These are phyloP conservation scores for Hyphopichia homilentoma DNA, from an alignment of 805 yeast genomes.

Conservation along the genomic window DNA sequence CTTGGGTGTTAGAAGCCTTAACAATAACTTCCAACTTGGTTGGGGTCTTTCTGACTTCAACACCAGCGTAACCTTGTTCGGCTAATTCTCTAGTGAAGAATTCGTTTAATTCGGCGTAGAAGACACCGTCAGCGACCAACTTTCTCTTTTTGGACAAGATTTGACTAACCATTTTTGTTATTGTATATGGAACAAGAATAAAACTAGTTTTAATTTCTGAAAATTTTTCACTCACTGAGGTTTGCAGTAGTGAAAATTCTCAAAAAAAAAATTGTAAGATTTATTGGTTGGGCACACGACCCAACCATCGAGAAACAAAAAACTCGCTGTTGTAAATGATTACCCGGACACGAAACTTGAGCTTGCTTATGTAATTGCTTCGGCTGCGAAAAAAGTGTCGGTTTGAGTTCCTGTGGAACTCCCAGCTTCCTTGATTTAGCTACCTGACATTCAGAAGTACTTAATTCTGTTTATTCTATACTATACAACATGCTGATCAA, in stretches of 20 bases:
- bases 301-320: too few species aligned
- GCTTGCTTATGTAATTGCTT: too few species aligned
- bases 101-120: slow-evolving; percentile 99
- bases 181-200: slow-evolving; percentile 2
- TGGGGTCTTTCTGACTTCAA: slow-evolving; percentile 98
- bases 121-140: slow-evolving; percentile 99
- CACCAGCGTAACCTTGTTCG: slow-evolving; percentile 99
- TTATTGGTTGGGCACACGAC: neutral
- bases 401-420: too few species aligned
- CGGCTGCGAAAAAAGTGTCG: too few species aligned
- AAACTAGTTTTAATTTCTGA: too few species aligned
- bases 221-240: slow-evolving; percentile 6
- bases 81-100: slow-evolving; percentile 99
- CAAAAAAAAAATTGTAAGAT: too few species aligned
- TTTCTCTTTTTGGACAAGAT: slow-evolving; percentile 95
- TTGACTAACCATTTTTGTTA: slow-evolving; percentile 28
- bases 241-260: slow-evolving; percentile 4
- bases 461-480: too few species aligned
- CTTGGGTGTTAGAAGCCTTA: slow-evolving; percentile 98
- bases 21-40: slow-evolving; percentile 96
- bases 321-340: neutral
- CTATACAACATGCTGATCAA: too few species aligned
- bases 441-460: neutral
- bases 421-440: too few species aligned
- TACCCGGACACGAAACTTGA: neutral